Percentiles rank a stretch among this genome's conserved stretches.
Conservation (phyloP, 805 yeast species). For the Saccharomycopsis synnaedendra region DNA sequence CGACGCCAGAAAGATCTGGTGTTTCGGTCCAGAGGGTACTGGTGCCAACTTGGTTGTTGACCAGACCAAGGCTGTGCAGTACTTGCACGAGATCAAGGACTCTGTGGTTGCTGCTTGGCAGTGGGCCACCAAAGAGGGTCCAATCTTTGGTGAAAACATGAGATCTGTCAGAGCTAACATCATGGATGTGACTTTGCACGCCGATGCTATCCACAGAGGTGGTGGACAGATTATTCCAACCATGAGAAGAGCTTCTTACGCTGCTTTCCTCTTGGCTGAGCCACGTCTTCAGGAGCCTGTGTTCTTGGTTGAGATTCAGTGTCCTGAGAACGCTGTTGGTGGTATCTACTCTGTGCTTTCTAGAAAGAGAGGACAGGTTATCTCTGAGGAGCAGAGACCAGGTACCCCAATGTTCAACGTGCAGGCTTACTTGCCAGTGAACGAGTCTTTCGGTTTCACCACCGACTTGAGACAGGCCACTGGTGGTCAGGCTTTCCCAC, state of each 20-base stretch:
- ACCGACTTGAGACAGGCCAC: constrained; percentile 99
- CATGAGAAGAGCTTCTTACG: constrained; percentile 99
- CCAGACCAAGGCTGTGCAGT: constrained; percentile 99
- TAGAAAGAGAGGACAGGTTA: constrained; percentile 99
- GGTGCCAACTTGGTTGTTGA: constrained; percentile 99
- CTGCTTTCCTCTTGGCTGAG: constrained; percentile 95
- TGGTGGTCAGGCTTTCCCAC: constrained; percentile 99
- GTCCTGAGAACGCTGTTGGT: constrained; percentile 99
- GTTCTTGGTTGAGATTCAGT: constrained; percentile 97
- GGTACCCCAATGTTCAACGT: constrained; percentile 99
- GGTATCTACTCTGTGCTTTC: constrained; percentile 99
- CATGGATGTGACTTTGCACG: constrained; percentile 97
- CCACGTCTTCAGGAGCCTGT: constrained; percentile 99
- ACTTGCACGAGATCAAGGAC: constrained; percentile 98
- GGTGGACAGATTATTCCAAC: constrained; percentile 99
- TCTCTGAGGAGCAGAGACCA: constrained; percentile 99
- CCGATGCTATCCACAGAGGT: constrained; percentile 99
- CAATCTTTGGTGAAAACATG: constrained; percentile 91
- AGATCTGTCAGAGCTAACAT: constrained; percentile 97
- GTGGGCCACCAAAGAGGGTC: constrained; percentile 99
- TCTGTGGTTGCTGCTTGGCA: constrained; percentile 99
- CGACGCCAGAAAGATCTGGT: constrained; percentile 99
- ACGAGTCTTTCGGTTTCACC: constrained; percentile 99
- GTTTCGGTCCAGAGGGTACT: constrained; percentile 99
- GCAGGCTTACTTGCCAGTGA: constrained; percentile 99